Evolutionary conservation across 2,329 filamentous ascomycete species (phyloP).

Genomic region (Akanthomyces lecanii): DNA sequence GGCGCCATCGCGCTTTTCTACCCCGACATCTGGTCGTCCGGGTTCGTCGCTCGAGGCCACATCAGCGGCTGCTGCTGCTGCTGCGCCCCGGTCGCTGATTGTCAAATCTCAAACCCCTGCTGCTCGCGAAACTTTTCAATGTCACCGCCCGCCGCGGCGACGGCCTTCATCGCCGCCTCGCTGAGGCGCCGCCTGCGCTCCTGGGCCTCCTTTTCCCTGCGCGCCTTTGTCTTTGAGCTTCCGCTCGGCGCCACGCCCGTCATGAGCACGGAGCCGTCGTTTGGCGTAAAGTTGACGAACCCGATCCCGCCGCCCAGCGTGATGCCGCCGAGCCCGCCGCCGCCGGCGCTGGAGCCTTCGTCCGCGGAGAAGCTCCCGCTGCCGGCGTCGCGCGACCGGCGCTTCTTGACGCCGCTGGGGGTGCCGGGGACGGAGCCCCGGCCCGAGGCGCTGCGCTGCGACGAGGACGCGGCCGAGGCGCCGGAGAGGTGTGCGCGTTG

Average conservation of each 20-base stretch:
- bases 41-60: too few relatives aligned
- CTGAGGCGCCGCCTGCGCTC: constrained; percentile 68
- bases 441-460: constrained; percentile 34
- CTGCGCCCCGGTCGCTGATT: too few relatives aligned
- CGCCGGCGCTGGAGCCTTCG: constrained; percentile 18
- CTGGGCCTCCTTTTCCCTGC: constrained; percentile 79
- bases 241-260: constrained; percentile 89
- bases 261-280: constrained; percentile 73
- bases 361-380: constrained; percentile 20
- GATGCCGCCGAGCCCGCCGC: constrained; percentile 14
- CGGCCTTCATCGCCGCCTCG: constrained; percentile 64
- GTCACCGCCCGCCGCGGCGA: constrained; percentile 68
- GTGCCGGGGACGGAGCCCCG: constrained; percentile 36
- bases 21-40: too few relatives aligned
- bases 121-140: constrained; percentile 49
- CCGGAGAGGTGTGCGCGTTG: constrained; percentile 35
- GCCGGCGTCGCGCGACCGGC: constrained; percentile 35
- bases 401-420: constrained; percentile 37
- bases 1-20: too few relatives aligned
- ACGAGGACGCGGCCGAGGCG: constrained; percentile 29
- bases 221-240: constrained; percentile 89
- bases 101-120: constrained; percentile 44
- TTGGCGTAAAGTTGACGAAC: constrained; percentile 89
- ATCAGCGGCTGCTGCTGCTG: too few relatives aligned
- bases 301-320: constrained; percentile 22